phyloP scores from a whole-genome alignment of 1,139 yeast species.

The Wickerhamomyces sp. region DNA sequence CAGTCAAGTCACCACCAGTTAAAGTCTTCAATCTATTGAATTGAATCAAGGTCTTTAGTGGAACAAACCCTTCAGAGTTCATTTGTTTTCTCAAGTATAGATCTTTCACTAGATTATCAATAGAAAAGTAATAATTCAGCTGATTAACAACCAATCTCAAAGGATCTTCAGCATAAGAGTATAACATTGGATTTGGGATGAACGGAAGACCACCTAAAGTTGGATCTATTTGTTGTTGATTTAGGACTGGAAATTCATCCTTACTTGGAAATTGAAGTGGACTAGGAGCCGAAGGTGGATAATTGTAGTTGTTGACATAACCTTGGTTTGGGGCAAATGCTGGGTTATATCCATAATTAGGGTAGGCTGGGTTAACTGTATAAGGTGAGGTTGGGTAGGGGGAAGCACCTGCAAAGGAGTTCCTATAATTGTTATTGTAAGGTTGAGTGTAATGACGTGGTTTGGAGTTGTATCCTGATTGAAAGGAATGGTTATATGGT shows the following conservation, averaged over 20 bases:
- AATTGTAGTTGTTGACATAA: conserved; percentile 3
- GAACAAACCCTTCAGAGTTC: conserved; percentile 53
- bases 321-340: conserved; percentile 3
- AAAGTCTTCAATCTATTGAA: conserved; percentile 68
- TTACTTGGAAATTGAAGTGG: not conserved
- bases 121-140: conserved; percentile 76
- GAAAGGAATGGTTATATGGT: conserved; percentile 8
- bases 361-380: conserved; percentile 5
- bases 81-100: conserved; percentile 70
- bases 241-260: not conserved
- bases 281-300: not conserved
- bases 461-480: conserved; percentile 5
- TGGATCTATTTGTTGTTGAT: not conserved
- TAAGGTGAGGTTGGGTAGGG: conserved; percentile 9
- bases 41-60: conserved; percentile 50
- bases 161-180: conserved; percentile 13
- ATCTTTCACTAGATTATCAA: conserved; percentile 78
- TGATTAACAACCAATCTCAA: conserved; percentile 34
- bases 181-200: conserved; percentile 1
- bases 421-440: conserved; percentile 13
- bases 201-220: conserved; percentile 1
- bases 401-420: conserved; percentile 15
- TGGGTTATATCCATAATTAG: conserved; percentile 10
- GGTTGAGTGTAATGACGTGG: conserved; percentile 9
- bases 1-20: conserved; percentile 46